A percentile compares a stretch with the other conserved stretches of the same genome.
Conservation (phyloP, 192 early-diverging fungal species). For the Radiomyces spectabilis region DNA sequence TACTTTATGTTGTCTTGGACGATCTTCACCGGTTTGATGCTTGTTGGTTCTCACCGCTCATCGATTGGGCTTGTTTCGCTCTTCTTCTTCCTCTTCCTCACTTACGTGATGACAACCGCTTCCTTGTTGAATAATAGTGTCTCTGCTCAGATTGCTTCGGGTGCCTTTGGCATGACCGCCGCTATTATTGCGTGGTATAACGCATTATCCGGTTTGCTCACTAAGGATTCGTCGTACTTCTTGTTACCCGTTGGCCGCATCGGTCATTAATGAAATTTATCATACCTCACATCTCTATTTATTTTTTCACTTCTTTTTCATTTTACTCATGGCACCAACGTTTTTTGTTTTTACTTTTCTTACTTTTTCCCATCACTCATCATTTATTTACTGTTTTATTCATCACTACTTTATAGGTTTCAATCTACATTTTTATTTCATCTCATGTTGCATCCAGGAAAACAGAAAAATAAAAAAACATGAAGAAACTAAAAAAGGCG, state of each 20-base stretch:
- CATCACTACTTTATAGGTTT: no score
- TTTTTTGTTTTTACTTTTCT: no score
- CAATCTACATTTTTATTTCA: no score
- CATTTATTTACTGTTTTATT: no score
- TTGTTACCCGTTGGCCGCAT: conserved; percentile 35
- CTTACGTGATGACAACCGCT: conserved; percentile 59
- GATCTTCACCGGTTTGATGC: conserved; percentile 67
- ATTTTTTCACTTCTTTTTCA: no score
- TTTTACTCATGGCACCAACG: no score
- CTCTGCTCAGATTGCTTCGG: conserved; percentile 53
- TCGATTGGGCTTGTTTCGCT: conserved; percentile 53
- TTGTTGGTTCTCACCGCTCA: conserved; percentile 57
- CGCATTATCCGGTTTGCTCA: conserved; percentile 53
- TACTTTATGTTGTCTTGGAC: conserved; percentile 63
- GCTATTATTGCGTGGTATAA: conserved; percentile 75
- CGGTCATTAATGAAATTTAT: no score
- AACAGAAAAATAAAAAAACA: no score
- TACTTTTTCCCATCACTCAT: no score
- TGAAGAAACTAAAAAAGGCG: no score
- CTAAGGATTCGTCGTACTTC: conserved; percentile 46
- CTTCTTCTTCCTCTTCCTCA: conserved; percentile 62
- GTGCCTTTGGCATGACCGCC: conserved; percentile 65
- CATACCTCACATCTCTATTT: no score
- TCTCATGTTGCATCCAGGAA: no score
- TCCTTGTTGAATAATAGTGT: conserved; percentile 45